phyloP scores from a whole-genome alignment of 257 asterid species.

The Nicotiana sylvestris region DNA sequence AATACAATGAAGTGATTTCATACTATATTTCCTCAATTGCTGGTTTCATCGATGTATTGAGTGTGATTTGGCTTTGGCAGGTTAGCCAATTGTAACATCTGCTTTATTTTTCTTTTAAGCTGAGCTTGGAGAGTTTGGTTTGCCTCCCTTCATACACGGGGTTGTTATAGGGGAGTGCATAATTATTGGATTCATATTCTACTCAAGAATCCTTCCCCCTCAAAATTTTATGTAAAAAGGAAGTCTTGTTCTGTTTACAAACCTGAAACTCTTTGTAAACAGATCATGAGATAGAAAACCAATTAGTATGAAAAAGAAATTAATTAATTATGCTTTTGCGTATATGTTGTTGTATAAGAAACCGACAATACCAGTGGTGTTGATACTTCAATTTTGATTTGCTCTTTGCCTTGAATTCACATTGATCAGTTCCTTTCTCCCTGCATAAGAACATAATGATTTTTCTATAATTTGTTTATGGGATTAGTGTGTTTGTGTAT shows the following conservation, averaged over 20 bases:
- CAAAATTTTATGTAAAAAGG: not conserved
- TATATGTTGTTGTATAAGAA: not conserved
- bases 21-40: not conserved
- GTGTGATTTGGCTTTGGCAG: slow-evolving; percentile 9
- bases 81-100: not conserved
- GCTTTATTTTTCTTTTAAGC: not conserved
- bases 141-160: slow-evolving; percentile 3
- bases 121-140: not conserved
- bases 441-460: too few relatives aligned
- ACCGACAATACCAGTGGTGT: not conserved
- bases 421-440: not conserved
- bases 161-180: not conserved
- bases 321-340: not conserved
- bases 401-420: not conserved
- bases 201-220: not conserved
- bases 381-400: not conserved
- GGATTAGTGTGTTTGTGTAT: too few relatives aligned
- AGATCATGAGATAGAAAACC: not conserved
- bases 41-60: not conserved
- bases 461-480: too few relatives aligned
- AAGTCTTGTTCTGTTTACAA: not conserved
- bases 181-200: slow-evolving; percentile 10
- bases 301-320: not conserved
- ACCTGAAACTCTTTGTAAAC: not conserved
- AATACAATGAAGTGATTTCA: slow-evolving; percentile 22